These are phyloP conservation scores for Aspergillus pseudoterreus DNA, from an alignment of 2,329 filamentous ascomycete species.

Conservation along the genomic window DNA sequence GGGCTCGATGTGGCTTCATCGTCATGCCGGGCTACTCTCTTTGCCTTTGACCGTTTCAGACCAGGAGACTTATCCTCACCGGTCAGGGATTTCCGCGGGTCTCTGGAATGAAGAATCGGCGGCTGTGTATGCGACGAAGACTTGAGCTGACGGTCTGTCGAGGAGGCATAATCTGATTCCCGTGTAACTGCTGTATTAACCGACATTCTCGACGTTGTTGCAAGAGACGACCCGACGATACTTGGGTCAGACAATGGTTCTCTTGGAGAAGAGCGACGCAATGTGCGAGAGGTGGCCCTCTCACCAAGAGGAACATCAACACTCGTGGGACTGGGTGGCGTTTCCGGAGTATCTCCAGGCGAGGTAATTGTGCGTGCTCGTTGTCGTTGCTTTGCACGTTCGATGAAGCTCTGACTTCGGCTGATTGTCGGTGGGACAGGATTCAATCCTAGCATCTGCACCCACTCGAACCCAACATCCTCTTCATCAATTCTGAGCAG, in stretches of 20 bases:
- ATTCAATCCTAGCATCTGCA: constrained; percentile 71
- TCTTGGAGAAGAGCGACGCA: constrained; percentile 32
- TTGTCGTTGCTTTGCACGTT: constrained; percentile 36
- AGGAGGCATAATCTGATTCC: constrained; percentile 30
- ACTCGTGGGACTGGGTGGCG: constrained; percentile 49
- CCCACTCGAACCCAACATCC: constrained; percentile 78
- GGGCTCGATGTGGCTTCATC: constrained; percentile 28
- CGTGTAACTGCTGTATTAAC: constrained; percentile 29
- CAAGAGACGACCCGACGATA: constrained; percentile 24
- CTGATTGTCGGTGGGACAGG: constrained; percentile 60
- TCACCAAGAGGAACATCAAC: constrained; percentile 62
- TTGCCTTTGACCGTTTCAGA: constrained; percentile 40
- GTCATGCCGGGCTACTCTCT: constrained; percentile 37
- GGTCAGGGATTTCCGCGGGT: constrained; percentile 19
- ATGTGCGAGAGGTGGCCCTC: constrained; percentile 46
- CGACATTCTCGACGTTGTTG: constrained; percentile 26
- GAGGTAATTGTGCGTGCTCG: constrained; percentile 21
- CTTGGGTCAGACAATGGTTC: constrained; percentile 31
- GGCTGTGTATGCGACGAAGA: constrained; percentile 21
- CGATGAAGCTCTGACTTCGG: constrained; percentile 52
- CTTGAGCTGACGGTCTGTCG: constrained; percentile 21
- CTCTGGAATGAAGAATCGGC: constrained; percentile 30
- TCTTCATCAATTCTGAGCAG: constrained; percentile 73
- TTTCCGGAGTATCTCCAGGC: constrained; percentile 28
- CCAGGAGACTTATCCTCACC: constrained; percentile 30